Percentiles rank a stretch among this genome's conserved stretches.
Conservation (phyloP, 306 rosid species). For the Quillaja saponaria region DNA sequence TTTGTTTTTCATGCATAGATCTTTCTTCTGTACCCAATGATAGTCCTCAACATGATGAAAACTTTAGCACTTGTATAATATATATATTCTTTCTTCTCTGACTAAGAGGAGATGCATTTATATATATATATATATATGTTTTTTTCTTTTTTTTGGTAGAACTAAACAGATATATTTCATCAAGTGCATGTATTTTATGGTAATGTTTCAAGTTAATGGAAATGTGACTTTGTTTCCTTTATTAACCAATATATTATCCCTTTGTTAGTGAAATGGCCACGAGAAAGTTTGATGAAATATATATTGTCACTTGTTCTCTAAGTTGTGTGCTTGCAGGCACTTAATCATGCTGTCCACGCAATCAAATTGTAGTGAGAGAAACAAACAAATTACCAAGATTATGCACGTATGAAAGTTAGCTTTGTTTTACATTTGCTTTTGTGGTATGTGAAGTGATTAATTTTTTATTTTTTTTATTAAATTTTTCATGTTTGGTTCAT, state of each 20-base stretch:
- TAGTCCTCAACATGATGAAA: too few relatives aligned
- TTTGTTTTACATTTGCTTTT: constrained; percentile 19
- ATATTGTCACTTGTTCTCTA: constrained; percentile 22
- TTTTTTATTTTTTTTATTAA: background rate
- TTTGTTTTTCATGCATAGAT: constrained; percentile 6
- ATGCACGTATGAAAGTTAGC: background rate
- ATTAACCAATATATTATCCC: constrained; percentile 14
- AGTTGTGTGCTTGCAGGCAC: constrained; percentile 48
- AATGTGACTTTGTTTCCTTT: constrained; percentile 30
- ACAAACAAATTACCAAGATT: background rate
- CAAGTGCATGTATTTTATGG: constrained; percentile 4
- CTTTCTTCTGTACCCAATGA: background rate
- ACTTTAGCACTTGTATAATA: too few relatives aligned
- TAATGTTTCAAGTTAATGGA: constrained; percentile 30
- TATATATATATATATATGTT: too few relatives aligned
- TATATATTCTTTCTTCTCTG: too few relatives aligned
- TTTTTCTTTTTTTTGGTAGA: too few relatives aligned
- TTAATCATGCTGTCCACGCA: constrained; percentile 41
- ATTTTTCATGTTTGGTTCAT: background rate
- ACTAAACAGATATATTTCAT: too few relatives aligned
- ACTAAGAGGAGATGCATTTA: too few relatives aligned
- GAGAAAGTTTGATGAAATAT: background rate
- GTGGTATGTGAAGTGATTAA: background rate
- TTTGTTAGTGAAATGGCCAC: constrained; percentile 5
- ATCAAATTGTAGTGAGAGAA: constrained; percentile 6